These are phyloP conservation scores for Penicillium silybi DNA, from an alignment of 495 filamentous ascomycete species.

Conservation along the genomic window DNA sequence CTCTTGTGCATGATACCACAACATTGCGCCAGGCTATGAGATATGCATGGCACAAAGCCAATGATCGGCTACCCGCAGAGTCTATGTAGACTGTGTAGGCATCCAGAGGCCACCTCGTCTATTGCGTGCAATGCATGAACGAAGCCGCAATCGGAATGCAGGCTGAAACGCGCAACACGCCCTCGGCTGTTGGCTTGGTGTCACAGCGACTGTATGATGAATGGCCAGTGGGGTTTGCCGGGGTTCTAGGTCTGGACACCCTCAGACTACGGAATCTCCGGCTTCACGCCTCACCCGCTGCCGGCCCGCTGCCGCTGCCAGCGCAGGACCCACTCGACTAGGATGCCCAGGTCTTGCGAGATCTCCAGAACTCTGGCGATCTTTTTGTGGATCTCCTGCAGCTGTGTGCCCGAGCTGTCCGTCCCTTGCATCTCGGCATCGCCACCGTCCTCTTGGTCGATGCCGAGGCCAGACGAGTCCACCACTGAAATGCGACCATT, in stretches of 20 bases:
- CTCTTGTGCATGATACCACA: background rate
- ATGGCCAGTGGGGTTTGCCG: background rate
- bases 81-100: background rate
- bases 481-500: slow-evolving; percentile 55
- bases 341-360: slow-evolving; percentile 52
- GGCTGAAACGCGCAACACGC: background rate
- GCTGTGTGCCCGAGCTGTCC: slow-evolving; percentile 23
- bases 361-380: slow-evolving; percentile 41
- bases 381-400: slow-evolving; percentile 34
- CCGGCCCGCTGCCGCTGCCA: slow-evolving; percentile 30
- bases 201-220: background rate
- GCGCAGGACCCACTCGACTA: slow-evolving; percentile 52
- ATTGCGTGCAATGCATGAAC: background rate
- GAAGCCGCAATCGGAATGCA: background rate
- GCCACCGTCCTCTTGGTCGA: slow-evolving; percentile 11
- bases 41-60: background rate
- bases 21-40: background rate
- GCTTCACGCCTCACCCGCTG: slow-evolving; percentile 12
- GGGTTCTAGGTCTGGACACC: background rate
- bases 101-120: background rate
- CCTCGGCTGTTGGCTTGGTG: background rate
- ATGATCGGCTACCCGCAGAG: background rate
- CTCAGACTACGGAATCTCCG: slow-evolving; percentile 7
- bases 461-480: slow-evolving; percentile 30
- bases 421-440: slow-evolving; percentile 21